Evolutionary conservation across 805 yeast genomes (phyloP).

Genomic region (Kuraishia ogatae): DNA sequence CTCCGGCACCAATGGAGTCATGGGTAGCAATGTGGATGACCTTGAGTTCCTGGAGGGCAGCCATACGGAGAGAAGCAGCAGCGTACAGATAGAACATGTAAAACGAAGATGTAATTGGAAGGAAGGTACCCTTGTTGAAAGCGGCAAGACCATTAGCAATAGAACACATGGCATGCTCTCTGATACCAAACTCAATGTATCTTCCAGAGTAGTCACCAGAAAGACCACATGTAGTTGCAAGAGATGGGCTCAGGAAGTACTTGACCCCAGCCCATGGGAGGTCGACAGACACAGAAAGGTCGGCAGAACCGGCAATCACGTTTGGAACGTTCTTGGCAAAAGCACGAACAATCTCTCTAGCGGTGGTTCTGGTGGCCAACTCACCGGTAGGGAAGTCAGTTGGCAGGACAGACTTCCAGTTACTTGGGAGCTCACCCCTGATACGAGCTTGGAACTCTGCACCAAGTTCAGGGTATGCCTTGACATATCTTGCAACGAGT

Average conservation of each 20-base stretch:
- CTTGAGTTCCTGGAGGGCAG: slow-evolving; percentile 37
- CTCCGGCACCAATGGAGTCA: slow-evolving; percentile 50
- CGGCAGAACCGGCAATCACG: slow-evolving; percentile 28
- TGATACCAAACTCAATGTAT: slow-evolving; percentile 23
- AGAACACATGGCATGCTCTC: slow-evolving; percentile 27
- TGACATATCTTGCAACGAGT: slow-evolving; percentile 13
- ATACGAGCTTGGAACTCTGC: slow-evolving; percentile 17
- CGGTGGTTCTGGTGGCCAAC: slow-evolving; percentile 20
- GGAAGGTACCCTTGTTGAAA: slow-evolving; percentile 22
- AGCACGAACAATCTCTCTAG: slow-evolving; percentile 19
- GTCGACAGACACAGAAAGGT: slow-evolving; percentile 24
- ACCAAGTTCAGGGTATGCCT: slow-evolving; percentile 19
- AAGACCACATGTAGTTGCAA: slow-evolving; percentile 16
- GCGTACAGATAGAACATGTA: slow-evolving; percentile 34
- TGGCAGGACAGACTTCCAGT: slow-evolving; percentile 19
- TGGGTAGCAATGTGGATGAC: slow-evolving; percentile 47
- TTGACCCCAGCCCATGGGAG: slow-evolving; percentile 19
- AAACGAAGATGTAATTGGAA: slow-evolving; percentile 24
- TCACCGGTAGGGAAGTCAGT: slow-evolving; percentile 9
- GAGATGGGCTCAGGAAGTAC: slow-evolving; percentile 22
- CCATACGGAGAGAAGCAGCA: slow-evolving; percentile 41
- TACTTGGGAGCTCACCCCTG: slow-evolving; percentile 17
- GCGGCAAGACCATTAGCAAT: slow-evolving; percentile 25
- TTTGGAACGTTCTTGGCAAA: slow-evolving; percentile 16
- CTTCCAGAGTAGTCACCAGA: slow-evolving; percentile 22